Evolutionary conservation across 1,284 basidiomycete genomes (phyloP).

Genomic region (Tausonia pullulans): DNA sequence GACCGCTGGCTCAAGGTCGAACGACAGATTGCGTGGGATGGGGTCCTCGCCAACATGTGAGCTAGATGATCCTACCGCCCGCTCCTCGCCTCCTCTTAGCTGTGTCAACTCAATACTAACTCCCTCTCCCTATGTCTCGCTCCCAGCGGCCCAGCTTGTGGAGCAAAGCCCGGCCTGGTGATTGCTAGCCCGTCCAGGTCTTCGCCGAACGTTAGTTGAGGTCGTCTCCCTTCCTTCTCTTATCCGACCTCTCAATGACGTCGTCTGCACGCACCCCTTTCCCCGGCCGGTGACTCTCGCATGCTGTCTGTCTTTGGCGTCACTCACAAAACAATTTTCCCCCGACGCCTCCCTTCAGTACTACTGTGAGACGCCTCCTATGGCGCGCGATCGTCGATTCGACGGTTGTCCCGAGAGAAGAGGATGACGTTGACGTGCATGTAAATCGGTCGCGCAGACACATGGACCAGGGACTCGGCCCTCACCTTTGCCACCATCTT

Average conservation of each 20-base stretch:
- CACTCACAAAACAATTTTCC: too few species aligned
- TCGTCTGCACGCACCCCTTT: too few species aligned
- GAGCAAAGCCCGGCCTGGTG: slow-evolving; percentile 33
- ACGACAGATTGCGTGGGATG: slow-evolving; percentile 11
- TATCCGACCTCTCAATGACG: too few species aligned
- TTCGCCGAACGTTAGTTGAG: too few species aligned
- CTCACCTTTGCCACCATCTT: slow-evolving; percentile 30
- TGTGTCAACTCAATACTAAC: too few species aligned
- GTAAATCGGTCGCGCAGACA: slow-evolving; percentile 18
- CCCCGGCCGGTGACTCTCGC: too few species aligned
- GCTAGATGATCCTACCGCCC: background rate
- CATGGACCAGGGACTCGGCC: slow-evolving; percentile 40
- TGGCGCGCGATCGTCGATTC: background rate
- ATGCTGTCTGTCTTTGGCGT: too few species aligned
- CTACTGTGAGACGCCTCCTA: slow-evolving; percentile 19
- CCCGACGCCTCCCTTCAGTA: slow-evolving; percentile 34
- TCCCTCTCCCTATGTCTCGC: background rate
- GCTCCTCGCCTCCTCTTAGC: background rate
- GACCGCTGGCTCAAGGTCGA: slow-evolving; percentile 18
- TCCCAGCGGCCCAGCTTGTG: slow-evolving; percentile 25
- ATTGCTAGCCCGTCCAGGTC: slow-evolving; percentile 33
- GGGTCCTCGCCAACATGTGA: slow-evolving; percentile 25
- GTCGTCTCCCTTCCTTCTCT: too few species aligned
- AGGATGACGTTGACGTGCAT: slow-evolving; percentile 21
- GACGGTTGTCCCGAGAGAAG: background rate